Evolutionary conservation across 2,329 filamentous ascomycete species (phyloP).

Genomic region (Penicillium sp.): DNA sequence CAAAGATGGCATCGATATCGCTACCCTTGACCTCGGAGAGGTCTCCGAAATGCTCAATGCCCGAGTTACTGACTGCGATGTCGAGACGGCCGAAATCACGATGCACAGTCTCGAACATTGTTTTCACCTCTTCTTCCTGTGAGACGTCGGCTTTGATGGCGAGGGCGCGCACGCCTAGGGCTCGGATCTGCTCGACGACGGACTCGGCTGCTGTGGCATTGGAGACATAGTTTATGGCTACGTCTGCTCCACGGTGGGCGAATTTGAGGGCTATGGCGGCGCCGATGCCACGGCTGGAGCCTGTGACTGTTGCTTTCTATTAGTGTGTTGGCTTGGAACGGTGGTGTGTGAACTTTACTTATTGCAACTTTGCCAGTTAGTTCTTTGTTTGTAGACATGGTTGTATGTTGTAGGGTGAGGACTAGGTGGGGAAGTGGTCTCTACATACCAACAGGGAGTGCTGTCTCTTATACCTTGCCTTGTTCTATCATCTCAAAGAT

Average conservation of each 20-base stretch:
- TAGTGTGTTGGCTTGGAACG: neutral
- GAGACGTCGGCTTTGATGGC: conserved; percentile 24
- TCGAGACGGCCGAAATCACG: conserved; percentile 20
- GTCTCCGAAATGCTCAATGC: conserved; percentile 23
- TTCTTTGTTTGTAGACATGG: conserved; percentile 19
- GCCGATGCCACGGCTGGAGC: conserved; percentile 26
- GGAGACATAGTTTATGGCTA: conserved; percentile 22
- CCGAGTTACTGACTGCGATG: conserved; percentile 25
- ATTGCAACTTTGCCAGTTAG: conserved; percentile 25
- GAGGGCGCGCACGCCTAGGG: conserved; percentile 15
- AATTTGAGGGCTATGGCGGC: conserved; percentile 23
- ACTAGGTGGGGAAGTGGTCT: neutral
- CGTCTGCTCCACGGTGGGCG: conserved; percentile 18
- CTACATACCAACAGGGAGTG: neutral
- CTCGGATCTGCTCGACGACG: conserved; percentile 13
- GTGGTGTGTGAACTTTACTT: conserved; percentile 3
- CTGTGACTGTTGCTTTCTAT: conserved; percentile 16
- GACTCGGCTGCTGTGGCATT: conserved; percentile 15
- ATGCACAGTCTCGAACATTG: conserved; percentile 19
- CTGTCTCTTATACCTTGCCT: neutral
- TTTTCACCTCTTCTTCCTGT: conserved; percentile 14
- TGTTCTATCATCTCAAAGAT: neutral
- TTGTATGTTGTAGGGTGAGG: neutral
- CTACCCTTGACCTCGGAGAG: conserved; percentile 14
- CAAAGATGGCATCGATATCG: conserved; percentile 24